These are phyloP conservation scores for Ceriops tagal DNA, from an alignment of 345 rosid species.

Conservation along the genomic window DNA sequence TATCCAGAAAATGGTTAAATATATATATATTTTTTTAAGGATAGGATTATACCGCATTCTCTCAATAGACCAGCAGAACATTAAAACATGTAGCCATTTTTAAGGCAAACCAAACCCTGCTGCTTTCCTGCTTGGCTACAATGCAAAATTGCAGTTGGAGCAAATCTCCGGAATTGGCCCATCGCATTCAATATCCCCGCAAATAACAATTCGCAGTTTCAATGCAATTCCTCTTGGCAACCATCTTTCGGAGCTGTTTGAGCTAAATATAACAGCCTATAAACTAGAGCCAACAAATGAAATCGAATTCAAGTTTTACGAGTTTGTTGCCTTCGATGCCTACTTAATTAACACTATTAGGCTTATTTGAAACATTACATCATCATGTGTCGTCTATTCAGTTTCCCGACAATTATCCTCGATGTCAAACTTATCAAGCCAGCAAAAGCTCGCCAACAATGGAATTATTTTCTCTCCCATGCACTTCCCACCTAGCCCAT, in stretches of 20 bases:
- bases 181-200: not conserved
- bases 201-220: too few species aligned
- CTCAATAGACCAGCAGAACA: conserved; percentile 75
- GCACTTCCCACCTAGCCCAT: not conserved
- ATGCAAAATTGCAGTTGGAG: conserved; percentile 15
- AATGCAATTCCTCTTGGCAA: too few species aligned
- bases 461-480: not conserved
- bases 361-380: too few species aligned
- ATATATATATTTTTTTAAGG: not conserved
- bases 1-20: not conserved
- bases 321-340: too few species aligned
- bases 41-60: conserved; percentile 50
- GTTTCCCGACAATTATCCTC: not conserved
- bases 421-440: not conserved
- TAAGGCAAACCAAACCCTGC: conserved; percentile 66
- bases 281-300: too few species aligned
- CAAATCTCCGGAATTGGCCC: conserved; percentile 1
- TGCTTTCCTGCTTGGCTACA: conserved; percentile 70
- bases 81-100: conserved; percentile 78
- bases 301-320: too few species aligned
- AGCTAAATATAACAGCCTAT: too few species aligned
- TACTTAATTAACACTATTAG: too few species aligned
- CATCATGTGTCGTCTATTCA: too few species aligned
- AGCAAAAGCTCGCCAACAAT: not conserved
- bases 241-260: too few species aligned